Evolutionary conservation across 1,284 basidiomycete species (phyloP).

Genomic region (Fomes fomentarius): DNA sequence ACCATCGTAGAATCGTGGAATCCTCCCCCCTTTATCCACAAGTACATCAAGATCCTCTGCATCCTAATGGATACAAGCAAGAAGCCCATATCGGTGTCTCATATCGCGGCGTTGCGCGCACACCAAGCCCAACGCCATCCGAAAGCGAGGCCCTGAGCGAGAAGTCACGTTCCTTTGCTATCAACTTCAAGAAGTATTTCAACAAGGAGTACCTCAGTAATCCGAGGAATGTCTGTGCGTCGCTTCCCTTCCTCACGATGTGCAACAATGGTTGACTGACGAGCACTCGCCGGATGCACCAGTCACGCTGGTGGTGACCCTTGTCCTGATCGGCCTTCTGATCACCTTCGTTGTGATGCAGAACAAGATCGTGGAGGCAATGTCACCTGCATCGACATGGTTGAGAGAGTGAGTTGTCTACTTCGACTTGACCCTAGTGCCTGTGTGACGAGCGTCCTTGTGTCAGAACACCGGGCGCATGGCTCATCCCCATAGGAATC

Average conservation of each 20-base stretch:
- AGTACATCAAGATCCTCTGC: no score
- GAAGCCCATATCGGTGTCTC: conserved; percentile 13
- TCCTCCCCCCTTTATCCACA: no score
- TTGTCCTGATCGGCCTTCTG: background rate
- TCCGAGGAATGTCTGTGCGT: background rate
- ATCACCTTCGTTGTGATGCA: background rate
- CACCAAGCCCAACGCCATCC: conserved; percentile 44
- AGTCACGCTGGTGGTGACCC: background rate
- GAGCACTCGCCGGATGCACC: background rate
- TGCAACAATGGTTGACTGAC: background rate
- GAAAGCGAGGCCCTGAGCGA: conserved; percentile 17
- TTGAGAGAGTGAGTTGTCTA: background rate
- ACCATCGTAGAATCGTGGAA: no score
- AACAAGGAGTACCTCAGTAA: background rate
- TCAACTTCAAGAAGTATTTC: background rate
- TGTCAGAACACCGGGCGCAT: conserved; percentile 50
- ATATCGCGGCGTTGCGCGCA: conserved; percentile 33
- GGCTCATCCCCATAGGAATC: conserved; percentile 84
- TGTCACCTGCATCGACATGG: background rate
- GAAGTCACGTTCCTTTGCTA: background rate
- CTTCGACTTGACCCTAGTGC: no score
- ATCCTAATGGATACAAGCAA: background rate
- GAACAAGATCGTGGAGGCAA: background rate
- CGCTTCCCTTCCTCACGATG: background rate
- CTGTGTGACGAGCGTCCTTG: no score